Evolutionary conservation across 2,329 filamentous ascomycete genomes (phyloP), one percentile per base, ranked within the genome.

Genomic region (Ophiostoma piceae): DNA sequence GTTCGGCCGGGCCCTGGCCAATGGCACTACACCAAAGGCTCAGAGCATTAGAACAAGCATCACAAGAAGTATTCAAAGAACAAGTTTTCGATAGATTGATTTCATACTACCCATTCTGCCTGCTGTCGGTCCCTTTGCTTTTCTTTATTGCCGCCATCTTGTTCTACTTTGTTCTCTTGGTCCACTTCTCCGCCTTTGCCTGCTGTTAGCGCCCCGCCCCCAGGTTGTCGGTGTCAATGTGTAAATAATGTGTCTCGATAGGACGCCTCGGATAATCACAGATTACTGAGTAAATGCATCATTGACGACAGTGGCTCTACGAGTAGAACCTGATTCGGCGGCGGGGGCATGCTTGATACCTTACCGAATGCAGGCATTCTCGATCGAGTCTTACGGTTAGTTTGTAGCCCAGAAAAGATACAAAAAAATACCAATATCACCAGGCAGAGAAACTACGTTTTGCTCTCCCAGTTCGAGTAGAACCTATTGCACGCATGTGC

Each of bases 1-100:
- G 16, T n/a, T 64, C 60, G 60, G 60, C 60, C 32, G 32, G 60
- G 60, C 60, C 60, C 60, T 64, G 60, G 16, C 60, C 60, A 64
- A 64, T 64, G 26, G 60, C 60, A 64, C 60, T 64, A 64, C 60
- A 64, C 60, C 32, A 64, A 22, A 57, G 43, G 16, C 43, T 16
- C 43, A 60, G 35, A 35, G 35, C 35, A 35, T 8, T 35, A 8
- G 35, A 8, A 35, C 5, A 8, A 35, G 12, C 39, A 9, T 41
- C 39, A 41, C 39, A 12, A 14, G 11, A 8, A 41, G 39, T 41
- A 11, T 14, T 41, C 2, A 12, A 1, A 41, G 12, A 41, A 14
- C 39, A 14, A n/a, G 43, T 47, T 47, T 47, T 47, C 16, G 14
- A 12, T 43, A 16, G 1, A 16, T 47, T 47, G 43, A 14, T 47